Percentiles rank a stretch among this genome's conserved stretches.
phyloP scores from a whole-genome alignment of 1,139 yeast species.

The Blastobotrys malaysiensis region DNA sequence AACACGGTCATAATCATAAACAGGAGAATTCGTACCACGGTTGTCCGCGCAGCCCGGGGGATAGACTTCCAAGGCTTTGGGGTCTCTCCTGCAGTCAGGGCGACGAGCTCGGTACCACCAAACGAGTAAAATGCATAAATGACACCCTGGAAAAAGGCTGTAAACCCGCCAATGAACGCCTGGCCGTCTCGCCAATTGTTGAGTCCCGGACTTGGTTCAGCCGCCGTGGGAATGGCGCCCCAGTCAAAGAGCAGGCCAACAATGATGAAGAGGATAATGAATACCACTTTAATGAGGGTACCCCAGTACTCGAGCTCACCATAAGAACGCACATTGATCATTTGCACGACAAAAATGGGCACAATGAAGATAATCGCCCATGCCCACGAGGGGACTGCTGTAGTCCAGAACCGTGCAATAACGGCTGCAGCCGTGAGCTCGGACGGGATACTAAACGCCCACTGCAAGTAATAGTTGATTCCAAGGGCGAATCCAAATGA shows the following conservation, averaged over 20 bases:
- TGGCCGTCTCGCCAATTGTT: slow-evolving; percentile 12
- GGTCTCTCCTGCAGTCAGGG: slow-evolving; percentile 48
- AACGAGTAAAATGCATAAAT: slow-evolving; percentile 55
- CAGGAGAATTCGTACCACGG: slow-evolving; percentile 35
- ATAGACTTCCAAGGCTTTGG: slow-evolving; percentile 39
- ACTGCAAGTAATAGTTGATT: slow-evolving; percentile 20
- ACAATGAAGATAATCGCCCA: slow-evolving; percentile 27
- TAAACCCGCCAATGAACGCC: slow-evolving; percentile 43
- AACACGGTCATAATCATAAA: slow-evolving; percentile 41
- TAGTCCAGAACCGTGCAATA: slow-evolving; percentile 58
- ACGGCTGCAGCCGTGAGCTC: slow-evolving; percentile 51
- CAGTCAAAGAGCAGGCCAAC: slow-evolving; percentile 43
- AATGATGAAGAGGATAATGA: slow-evolving; percentile 43
- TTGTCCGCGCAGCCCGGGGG: slow-evolving; percentile 37
- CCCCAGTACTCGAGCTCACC: slow-evolving; percentile 36
- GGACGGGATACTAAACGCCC: slow-evolving; percentile 57
- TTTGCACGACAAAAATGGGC: slow-evolving; percentile 27
- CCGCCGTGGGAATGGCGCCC: slow-evolving; percentile 38
- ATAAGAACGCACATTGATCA: slow-evolving; percentile 35
- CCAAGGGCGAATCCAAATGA: slow-evolving; percentile 21
- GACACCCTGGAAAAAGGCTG: slow-evolving; percentile 59
- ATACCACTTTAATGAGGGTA: slow-evolving; percentile 42
- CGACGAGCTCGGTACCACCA: slow-evolving; percentile 46
- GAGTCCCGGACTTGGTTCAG: slow-evolving; percentile 16
- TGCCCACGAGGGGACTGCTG: slow-evolving; percentile 48